phyloP scores from a whole-genome alignment of 345 rosid species.

The Bruguiera sexangula region DNA sequence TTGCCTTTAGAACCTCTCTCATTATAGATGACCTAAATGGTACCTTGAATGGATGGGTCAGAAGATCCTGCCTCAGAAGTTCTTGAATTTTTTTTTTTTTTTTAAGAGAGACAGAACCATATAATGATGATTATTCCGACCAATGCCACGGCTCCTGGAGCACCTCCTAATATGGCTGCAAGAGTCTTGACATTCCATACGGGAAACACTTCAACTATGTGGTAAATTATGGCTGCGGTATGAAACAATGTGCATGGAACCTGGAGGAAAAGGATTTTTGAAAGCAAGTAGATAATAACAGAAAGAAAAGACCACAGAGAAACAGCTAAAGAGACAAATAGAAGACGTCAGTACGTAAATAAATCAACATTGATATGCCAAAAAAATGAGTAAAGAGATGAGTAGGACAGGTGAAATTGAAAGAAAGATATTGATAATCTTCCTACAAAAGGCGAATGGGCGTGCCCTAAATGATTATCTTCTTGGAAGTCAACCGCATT shows the following conservation, averaged over 20 bases:
- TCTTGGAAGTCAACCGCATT: neutral
- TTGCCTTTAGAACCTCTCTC: neutral
- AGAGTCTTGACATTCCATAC: conserved; percentile 82
- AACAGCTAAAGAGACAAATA: neutral
- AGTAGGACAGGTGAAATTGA: neutral
- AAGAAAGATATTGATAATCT: neutral
- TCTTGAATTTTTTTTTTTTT: conserved; percentile 42
- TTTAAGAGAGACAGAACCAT: conserved; percentile 59
- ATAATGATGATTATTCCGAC: conserved; percentile 47
- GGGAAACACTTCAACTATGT: conserved; percentile 49
- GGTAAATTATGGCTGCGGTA: conserved; percentile 21
- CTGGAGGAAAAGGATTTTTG: conserved; percentile 39
- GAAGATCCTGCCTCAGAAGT: conserved; percentile 88
- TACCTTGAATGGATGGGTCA: conserved; percentile 73
- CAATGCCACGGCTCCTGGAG: conserved; percentile 90
- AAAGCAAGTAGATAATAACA: conserved; percentile 15
- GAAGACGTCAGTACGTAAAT: neutral
- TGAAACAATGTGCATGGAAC: conserved; percentile 32
- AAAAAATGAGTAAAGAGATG: neutral
- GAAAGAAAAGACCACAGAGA: neutral
- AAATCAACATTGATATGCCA: neutral
- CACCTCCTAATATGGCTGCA: conserved; percentile 86
- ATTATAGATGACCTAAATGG: neutral
- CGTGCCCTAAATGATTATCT: neutral
- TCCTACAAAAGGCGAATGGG: neutral